phyloP scores from a whole-genome alignment of 495 filamentous ascomycete species.

The Staphylotrichum tortipilum region DNA sequence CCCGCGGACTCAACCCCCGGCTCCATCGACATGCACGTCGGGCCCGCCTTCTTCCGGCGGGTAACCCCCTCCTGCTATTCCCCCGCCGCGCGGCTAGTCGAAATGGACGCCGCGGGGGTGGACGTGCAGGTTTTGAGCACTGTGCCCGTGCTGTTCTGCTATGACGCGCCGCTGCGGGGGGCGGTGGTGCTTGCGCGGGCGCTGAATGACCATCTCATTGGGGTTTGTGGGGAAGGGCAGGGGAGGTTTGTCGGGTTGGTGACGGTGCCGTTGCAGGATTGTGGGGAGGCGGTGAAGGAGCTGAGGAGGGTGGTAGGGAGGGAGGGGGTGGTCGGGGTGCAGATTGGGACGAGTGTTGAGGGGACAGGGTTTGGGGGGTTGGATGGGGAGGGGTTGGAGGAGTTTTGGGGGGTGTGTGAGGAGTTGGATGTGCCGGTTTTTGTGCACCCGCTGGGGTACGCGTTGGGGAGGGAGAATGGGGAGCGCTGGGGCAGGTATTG shows the following conservation, averaged over 20 bases:
- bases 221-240: neutral
- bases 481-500: conserved; percentile 18
- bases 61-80: conserved; percentile 20
- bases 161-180: conserved; percentile 16
- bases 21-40: conserved; percentile 25
- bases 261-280: conserved; percentile 36
- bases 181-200: conserved; percentile 12
- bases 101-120: conserved; percentile 23
- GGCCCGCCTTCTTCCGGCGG: conserved; percentile 19
- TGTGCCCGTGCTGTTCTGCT: conserved; percentile 24
- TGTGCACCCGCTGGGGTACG: conserved; percentile 23
- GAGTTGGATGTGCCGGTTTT: conserved; percentile 15
- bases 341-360: conserved; percentile 19
- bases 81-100: conserved; percentile 11
- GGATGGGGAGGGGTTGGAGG: conserved; percentile 11
- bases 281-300: conserved; percentile 53
- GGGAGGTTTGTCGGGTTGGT: conserved; percentile 18
- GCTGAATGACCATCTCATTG: conserved; percentile 20
- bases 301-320: conserved; percentile 36
- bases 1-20: neutral
- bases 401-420: conserved; percentile 20
- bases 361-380: conserved; percentile 1
- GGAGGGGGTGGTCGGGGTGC: conserved; percentile 15
- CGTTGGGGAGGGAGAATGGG: conserved; percentile 17
- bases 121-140: conserved; percentile 26